Evolutionary conservation across 495 filamentous ascomycete genomes (phyloP).

Genomic region (Penicillium desertorum): DNA sequence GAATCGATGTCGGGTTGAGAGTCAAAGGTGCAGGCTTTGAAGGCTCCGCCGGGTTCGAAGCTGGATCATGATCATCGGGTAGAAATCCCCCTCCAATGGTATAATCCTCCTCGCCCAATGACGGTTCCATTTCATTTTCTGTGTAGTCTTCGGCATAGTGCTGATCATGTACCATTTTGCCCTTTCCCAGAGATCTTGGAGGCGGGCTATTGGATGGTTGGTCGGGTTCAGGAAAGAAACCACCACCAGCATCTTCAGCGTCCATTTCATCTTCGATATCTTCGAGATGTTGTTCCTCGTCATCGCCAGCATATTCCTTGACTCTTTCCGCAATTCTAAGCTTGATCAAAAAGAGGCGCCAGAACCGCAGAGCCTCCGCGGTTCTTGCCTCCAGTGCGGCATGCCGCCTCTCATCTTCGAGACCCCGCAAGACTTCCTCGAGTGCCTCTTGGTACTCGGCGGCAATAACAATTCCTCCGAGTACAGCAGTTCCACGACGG

Average conservation of each 20-base stretch:
- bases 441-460: slow-evolving; percentile 69
- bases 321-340: slow-evolving; percentile 79
- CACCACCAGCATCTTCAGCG: slow-evolving; percentile 29
- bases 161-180: not conserved
- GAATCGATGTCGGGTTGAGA: not conserved
- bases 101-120: slow-evolving; percentile 1
- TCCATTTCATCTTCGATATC: slow-evolving; percentile 18
- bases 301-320: slow-evolving; percentile 58
- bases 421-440: slow-evolving; percentile 59
- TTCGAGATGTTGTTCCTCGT: slow-evolving; percentile 36
- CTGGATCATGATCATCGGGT: slow-evolving; percentile 18
- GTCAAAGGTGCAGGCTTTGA: not conserved
- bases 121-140: not conserved
- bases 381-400: slow-evolving; percentile 56
- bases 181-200: slow-evolving; percentile 9
- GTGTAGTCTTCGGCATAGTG: not conserved
- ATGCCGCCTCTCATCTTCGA: slow-evolving; percentile 61
- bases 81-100: slow-evolving; percentile 26
- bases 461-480: slow-evolving; percentile 74
- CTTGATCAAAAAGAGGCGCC: slow-evolving; percentile 73
- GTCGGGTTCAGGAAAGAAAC: slow-evolving; percentile 51
- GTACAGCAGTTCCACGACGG: slow-evolving; percentile 74
- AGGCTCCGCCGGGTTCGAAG: not conserved
- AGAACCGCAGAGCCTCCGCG: slow-evolving; percentile 62
- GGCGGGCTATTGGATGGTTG: slow-evolving; percentile 25